Evolutionary conservation across 306 rosid species (phyloP).

Genomic region (Dalbergia oliveri): DNA sequence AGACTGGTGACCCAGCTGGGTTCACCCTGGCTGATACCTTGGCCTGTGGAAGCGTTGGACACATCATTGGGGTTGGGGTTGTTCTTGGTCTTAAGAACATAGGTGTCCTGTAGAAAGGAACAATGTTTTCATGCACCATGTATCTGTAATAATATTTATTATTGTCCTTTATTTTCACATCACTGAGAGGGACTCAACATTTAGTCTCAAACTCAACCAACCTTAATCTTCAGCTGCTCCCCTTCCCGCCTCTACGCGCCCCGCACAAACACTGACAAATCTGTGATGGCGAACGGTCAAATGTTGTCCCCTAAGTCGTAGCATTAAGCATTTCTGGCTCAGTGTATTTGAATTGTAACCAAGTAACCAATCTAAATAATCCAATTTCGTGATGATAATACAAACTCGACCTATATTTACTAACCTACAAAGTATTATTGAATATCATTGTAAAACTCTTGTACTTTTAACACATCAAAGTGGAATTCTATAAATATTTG

Average conservation of each 20-base stretch:
- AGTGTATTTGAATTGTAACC: too few relatives aligned
- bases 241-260: not conserved
- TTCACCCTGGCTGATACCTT: slow-evolving; percentile 98
- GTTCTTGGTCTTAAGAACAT: slow-evolving; percentile 93
- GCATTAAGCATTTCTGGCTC: too few relatives aligned
- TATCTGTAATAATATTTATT: slow-evolving; percentile 9
- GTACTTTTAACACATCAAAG: too few relatives aligned
- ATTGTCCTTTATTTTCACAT: not conserved
- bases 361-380: too few relatives aligned
- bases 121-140: not conserved
- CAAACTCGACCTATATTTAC: too few relatives aligned
- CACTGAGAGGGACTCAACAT: not conserved
- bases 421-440: too few relatives aligned
- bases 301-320: not conserved
- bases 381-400: too few relatives aligned
- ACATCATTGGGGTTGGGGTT: slow-evolving; percentile 95
- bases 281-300: not conserved
- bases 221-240: not conserved
- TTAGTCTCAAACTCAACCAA: not conserved
- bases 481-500: too few relatives aligned
- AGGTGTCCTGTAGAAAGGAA: slow-evolving; percentile 67
- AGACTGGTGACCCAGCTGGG: slow-evolving; percentile 97
- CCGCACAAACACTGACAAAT: not conserved
- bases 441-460: too few relatives aligned
- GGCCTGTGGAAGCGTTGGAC: slow-evolving; percentile 91